A percentile compares a stretch with the other conserved stretches of the same genome.
Evolutionary conservation across 257 asterid species (phyloP).

Genomic region (Solanum lycopersicoides): DNA sequence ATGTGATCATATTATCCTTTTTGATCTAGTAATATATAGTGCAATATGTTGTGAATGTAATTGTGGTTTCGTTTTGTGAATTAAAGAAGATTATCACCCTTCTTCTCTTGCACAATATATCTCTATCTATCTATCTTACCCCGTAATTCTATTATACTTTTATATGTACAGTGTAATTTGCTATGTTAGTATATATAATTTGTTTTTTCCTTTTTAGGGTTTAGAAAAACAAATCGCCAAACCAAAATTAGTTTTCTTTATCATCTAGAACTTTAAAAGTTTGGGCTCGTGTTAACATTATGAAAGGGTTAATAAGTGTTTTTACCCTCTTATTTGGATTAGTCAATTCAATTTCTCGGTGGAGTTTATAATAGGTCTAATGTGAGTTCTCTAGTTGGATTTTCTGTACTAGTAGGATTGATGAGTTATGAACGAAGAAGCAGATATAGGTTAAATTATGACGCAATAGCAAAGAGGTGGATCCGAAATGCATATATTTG

Average conservation of each 20-base stretch:
- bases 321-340: not conserved
- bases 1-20: not conserved
- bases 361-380: not conserved
- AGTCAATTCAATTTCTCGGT: not conserved
- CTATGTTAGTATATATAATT: not conserved
- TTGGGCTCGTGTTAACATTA: not conserved
- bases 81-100: not conserved
- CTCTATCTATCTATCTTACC: not conserved
- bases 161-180: not conserved
- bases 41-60: not conserved
- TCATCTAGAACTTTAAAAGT: not conserved
- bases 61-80: not conserved
- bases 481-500: too few species aligned
- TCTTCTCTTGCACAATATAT: not conserved
- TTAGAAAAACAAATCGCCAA: not conserved
- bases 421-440: not conserved
- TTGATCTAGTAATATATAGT: not conserved
- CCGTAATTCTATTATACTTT: not conserved
- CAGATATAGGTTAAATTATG: not conserved
- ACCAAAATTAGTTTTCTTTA: not conserved
- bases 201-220: not conserved
- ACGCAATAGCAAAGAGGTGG: too few species aligned
- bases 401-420: not conserved
- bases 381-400: not conserved
- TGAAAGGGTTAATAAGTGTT: not conserved